Evolutionary conservation across 1,139 yeast genomes (phyloP), one percentile per base, ranked within the genome.

Genomic region (Scheffersomyces segobiensis): DNA sequence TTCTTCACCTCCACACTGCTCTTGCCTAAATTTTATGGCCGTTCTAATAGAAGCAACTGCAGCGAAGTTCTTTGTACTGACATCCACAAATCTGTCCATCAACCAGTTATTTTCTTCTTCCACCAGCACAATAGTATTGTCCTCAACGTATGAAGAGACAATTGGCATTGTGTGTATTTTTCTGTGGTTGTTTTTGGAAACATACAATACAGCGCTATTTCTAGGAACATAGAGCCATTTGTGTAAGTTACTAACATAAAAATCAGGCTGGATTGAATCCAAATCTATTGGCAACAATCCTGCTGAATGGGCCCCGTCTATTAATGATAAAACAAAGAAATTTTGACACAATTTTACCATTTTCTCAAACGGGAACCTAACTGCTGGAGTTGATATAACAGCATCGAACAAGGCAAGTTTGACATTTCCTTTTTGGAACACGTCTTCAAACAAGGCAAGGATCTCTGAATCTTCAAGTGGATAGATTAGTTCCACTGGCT

Each of bases 251-350:
- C 89, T 74, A 18, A 83, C 80, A 65, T 80, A 83, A 67, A 87
- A 88, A 66, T 88, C 93, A 0, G 93, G 91, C 55, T 78, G 68
- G 21, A 84, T 71, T 1, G 68, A 65, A 0, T 67, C 65, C 55
- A 88, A 67, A 58, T 84, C 77, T 26, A 87, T 62, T 2, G 82
- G 82, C 10, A 86, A 65, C 56, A 85, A 71, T 0, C 95, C 95
- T 48, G 85, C 77, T 0, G 87, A 83, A 68, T 89, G 95, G 2
- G 95, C 93, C 14, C 89, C 95, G 67, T 89, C 96, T 32, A 89
- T 79, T 50, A 87, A 71, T 3, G 91, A 84, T 52, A 87, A 64
- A 6, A 85, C 83, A 10, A 72, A 71, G 59, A 83, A 72, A 54
- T 82, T 68, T n/a, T 73, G 71, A 64, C 91, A 86, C 53, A 84